Percentiles rank a stretch among this genome's conserved stretches.
Conservation (phyloP, 495 filamentous ascomycete genomes). For the Xylaria cubensis region DNA sequence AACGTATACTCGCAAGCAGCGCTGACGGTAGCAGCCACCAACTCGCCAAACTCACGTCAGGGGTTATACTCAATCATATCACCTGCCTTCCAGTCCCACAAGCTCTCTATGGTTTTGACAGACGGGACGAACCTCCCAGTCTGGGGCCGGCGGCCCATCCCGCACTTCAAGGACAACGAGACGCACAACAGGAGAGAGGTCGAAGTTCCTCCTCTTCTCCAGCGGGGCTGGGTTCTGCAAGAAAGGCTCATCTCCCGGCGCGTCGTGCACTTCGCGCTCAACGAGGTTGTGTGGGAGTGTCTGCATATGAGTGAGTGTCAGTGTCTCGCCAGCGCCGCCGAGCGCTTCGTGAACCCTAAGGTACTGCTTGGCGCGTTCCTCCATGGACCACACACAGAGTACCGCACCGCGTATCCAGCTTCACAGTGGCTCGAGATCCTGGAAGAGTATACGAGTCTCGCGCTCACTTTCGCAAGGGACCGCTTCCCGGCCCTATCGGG, state of each 20-base stretch:
- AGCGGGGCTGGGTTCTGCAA: slow-evolving; percentile 39
- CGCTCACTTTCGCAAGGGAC: slow-evolving; percentile 14
- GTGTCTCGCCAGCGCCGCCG: not conserved
- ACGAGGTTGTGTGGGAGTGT: slow-evolving; percentile 41
- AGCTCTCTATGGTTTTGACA: not conserved
- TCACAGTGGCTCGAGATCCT: slow-evolving; percentile 14
- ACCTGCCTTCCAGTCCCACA: not conserved
- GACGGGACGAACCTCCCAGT: not conserved
- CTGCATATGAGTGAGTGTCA: slow-evolving; percentile 6
- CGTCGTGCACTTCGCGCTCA: slow-evolving; percentile 27
- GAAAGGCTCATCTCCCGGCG: slow-evolving; percentile 38
- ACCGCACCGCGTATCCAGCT: not conserved
- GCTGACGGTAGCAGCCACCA: slow-evolving; percentile 9
- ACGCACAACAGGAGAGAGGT: not conserved
- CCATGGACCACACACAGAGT: not conserved
- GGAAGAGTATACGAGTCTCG: slow-evolving; percentile 6
- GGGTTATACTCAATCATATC: not conserved
- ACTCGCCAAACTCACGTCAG: not conserved
- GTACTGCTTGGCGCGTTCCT: slow-evolving; percentile 5
- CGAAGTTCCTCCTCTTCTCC: slow-evolving; percentile 19
- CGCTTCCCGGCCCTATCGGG: slow-evolving; percentile 24
- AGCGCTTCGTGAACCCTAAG: not conserved
- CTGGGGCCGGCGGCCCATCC: not conserved
- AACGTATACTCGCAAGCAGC: slow-evolving; percentile 30
- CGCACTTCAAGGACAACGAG: slow-evolving; percentile 1